Conservation (phyloP, 805 yeast species). For the Monosporozyma unispora region DNA sequence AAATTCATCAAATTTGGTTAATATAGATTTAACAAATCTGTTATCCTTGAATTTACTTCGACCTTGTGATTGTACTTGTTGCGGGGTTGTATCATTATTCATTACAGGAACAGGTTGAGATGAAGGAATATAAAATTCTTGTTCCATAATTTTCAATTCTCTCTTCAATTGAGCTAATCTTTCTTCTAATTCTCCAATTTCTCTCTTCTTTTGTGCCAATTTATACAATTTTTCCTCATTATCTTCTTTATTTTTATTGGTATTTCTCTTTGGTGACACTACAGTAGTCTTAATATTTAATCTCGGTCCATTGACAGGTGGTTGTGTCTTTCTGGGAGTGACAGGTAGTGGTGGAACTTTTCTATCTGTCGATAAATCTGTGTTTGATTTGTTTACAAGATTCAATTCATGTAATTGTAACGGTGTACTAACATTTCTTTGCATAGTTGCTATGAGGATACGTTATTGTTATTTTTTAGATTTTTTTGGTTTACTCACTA, state of each 20-base stretch:
- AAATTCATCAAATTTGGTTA: slow-evolving; percentile 27
- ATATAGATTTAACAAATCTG: slow-evolving; percentile 15
- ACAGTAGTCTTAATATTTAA: neutral
- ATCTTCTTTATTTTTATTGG: neutral
- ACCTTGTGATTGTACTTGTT: neutral
- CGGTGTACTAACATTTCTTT: slow-evolving; percentile 15
- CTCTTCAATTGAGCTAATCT: slow-evolving; percentile 31
- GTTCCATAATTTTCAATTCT: slow-evolving; percentile 33
- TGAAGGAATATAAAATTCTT: slow-evolving; percentile 14
- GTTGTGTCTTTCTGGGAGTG: slow-evolving; percentile 4
- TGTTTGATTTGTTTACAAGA: slow-evolving; percentile 16
- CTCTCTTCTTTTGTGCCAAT: slow-evolving; percentile 46
- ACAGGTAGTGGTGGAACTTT: neutral
- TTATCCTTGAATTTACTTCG: neutral
- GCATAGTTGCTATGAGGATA: slow-evolving; percentile 6
- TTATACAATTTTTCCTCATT: slow-evolving; percentile 25
- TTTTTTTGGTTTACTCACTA: too few relatives aligned
- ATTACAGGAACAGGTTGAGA: neutral
- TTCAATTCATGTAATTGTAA: slow-evolving; percentile 20
- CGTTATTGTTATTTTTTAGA: too few relatives aligned
- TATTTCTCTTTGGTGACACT: slow-evolving; percentile 3
- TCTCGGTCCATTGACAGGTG: slow-evolving; percentile 3
- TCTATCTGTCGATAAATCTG: neutral
- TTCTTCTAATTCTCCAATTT: slow-evolving; percentile 41
- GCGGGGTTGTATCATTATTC: neutral